Evolutionary conservation across 371 early-diverging fungal genomes (phyloP).

Genomic region (Mucor irregularis): DNA sequence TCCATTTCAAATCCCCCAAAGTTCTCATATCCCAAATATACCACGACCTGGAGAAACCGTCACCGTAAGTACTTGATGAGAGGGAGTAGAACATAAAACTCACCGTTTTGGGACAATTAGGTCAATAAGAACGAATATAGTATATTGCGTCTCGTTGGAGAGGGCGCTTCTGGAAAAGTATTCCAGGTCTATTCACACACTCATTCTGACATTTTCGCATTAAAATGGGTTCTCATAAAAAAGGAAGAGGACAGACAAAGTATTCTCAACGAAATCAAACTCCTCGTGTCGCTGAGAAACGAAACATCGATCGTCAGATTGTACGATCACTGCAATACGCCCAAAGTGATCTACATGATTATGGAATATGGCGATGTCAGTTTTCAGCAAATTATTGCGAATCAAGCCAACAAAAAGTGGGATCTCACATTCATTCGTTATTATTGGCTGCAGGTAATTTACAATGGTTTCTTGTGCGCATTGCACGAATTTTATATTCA

Average conservation of each 20-base stretch:
- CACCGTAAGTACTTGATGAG: neutral
- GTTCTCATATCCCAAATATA: too few species aligned
- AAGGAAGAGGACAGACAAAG: constrained; percentile 67
- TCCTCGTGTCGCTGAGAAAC: constrained; percentile 69
- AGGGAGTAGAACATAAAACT: neutral
- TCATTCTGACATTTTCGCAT: constrained; percentile 73
- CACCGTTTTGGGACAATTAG: neutral
- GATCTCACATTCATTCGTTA: constrained; percentile 73
- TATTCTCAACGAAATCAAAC: constrained; percentile 82
- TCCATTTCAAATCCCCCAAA: too few species aligned
- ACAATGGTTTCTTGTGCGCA: neutral
- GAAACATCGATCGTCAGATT: constrained; percentile 76
- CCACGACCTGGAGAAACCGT: neutral
- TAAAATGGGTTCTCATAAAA: constrained; percentile 84
- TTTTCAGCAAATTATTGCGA: constrained; percentile 70
- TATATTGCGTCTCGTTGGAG: constrained; percentile 62
- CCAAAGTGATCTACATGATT: constrained; percentile 36
- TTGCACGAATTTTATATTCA: neutral
- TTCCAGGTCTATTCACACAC: constrained; percentile 76
- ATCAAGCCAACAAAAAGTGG: constrained; percentile 53
- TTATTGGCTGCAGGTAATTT: constrained; percentile 81
- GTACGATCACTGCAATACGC: constrained; percentile 74
- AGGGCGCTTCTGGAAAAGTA: constrained; percentile 90
- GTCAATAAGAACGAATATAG: constrained; percentile 12
- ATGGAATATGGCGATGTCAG: constrained; percentile 97